These are phyloP conservation scores for Sporopachydermia lactativora DNA, from an alignment of 805 yeast genomes.

Conservation along the genomic window DNA sequence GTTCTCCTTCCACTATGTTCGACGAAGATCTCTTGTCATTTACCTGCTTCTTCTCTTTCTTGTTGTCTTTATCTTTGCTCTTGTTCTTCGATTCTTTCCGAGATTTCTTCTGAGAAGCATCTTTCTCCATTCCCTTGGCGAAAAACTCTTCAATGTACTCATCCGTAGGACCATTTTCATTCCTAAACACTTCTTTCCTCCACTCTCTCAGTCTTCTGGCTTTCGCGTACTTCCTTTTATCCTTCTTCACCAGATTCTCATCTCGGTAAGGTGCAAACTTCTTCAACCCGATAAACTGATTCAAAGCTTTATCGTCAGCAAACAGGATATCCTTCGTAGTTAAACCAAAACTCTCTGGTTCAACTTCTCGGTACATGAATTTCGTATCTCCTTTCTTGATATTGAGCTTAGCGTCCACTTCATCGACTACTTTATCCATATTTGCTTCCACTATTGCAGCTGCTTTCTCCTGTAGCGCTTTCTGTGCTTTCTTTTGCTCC, in stretches of 20 bases:
- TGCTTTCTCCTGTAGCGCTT: background rate
- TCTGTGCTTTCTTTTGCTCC: conserved; percentile 8
- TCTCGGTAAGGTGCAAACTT: conserved; percentile 89
- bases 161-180: conserved; percentile 29
- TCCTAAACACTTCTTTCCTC: conserved; percentile 71
- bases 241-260: conserved; percentile 55
- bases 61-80: background rate
- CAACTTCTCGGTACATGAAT: conserved; percentile 85
- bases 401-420: conserved; percentile 5
- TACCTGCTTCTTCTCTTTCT: background rate
- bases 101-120: background rate
- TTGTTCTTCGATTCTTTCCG: background rate
- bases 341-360: conserved; percentile 87
- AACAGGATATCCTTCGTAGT: conserved; percentile 73
- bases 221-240: conserved; percentile 74
- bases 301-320: conserved; percentile 80
- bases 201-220: conserved; percentile 74
- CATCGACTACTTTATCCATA: conserved; percentile 2
- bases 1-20: background rate
- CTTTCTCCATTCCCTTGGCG: background rate
- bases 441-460: conserved; percentile 9
- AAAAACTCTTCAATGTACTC: conserved; percentile 1
- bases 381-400: conserved; percentile 30
- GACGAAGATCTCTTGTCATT: background rate
- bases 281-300: conserved; percentile 75